Conservation (phyloP, 2,329 filamentous ascomycete genomes). For the Phyllosticta paracitricarpa region DNA sequence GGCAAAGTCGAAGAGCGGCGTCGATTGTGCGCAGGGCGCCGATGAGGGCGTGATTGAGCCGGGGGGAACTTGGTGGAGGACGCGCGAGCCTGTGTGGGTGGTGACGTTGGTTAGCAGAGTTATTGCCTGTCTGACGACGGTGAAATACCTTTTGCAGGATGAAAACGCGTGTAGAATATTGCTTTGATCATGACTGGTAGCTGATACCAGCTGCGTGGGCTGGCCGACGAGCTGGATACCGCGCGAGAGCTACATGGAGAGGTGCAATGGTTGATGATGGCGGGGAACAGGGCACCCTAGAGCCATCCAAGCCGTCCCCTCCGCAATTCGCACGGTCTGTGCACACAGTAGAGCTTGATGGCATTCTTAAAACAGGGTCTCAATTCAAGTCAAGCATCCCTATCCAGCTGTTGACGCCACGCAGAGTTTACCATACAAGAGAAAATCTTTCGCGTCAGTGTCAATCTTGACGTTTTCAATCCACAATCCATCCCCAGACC, state of each 20-base stretch:
- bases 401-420: background rate
- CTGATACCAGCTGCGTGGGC: background rate
- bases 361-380: background rate
- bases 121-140: background rate
- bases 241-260: slow-evolving; percentile 1
- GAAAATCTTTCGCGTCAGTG: background rate
- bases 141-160: slow-evolving; percentile 39
- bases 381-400: background rate
- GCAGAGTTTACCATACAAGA: background rate
- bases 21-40: slow-evolving; percentile 36
- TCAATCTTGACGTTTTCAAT: background rate
- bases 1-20: slow-evolving; percentile 72
- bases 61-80: slow-evolving; percentile 55
- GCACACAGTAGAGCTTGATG: background rate
- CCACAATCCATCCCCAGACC: background rate
- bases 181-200: slow-evolving; percentile 47
- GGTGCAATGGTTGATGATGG: background rate
- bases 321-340: slow-evolving; percentile 3
- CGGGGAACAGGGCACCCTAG: background rate
- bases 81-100: slow-evolving; percentile 45
- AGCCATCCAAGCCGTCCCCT: background rate
- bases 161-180: slow-evolving; percentile 59
- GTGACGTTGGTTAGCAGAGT: background rate
- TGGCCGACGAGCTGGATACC: background rate
- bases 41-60: slow-evolving; percentile 41